These are phyloP conservation scores for Solanum virginianum DNA, from an alignment of 257 asterid genomes.

Conservation along the genomic window DNA sequence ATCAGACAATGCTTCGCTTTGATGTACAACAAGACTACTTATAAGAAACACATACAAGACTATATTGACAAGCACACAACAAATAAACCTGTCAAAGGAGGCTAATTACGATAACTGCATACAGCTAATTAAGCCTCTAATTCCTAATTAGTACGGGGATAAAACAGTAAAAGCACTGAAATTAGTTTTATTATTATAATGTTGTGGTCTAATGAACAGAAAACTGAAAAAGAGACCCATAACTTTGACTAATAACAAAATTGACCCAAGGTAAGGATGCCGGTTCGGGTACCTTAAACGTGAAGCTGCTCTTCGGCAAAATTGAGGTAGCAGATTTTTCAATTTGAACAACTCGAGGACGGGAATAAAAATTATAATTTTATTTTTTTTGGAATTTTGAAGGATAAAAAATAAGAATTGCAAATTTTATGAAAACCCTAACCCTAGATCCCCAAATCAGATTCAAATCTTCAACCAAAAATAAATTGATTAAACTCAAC, in stretches of 20 bases:
- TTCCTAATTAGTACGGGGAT: neutral
- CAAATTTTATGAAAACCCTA: neutral
- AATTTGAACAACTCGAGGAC: neutral
- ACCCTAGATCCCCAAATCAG: slow-evolving; percentile 9
- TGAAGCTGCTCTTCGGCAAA: neutral
- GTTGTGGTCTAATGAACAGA: neutral
- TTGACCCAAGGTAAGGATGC: neutral
- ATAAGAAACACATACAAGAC: neutral
- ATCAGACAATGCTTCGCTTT: neutral
- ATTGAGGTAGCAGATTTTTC: neutral
- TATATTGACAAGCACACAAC: neutral
- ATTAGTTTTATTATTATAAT: neutral
- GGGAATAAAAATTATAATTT: neutral
- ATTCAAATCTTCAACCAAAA: neutral
- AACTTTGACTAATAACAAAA: neutral
- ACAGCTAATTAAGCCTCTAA: neutral
- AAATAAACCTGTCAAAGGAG: neutral
- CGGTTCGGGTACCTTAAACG: neutral
- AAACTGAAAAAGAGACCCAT: neutral
- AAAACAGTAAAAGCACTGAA: neutral
- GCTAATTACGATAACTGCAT: neutral
- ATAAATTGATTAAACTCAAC: neutral
- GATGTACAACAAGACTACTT: too few relatives aligned
- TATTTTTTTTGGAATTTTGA: neutral
- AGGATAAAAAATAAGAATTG: neutral